A percentile compares a stretch with the other conserved stretches of the same genome.
These are phyloP conservation scores for Penicillium paneum DNA, from an alignment of 2,329 filamentous ascomycete species.

Conservation along the genomic window DNA sequence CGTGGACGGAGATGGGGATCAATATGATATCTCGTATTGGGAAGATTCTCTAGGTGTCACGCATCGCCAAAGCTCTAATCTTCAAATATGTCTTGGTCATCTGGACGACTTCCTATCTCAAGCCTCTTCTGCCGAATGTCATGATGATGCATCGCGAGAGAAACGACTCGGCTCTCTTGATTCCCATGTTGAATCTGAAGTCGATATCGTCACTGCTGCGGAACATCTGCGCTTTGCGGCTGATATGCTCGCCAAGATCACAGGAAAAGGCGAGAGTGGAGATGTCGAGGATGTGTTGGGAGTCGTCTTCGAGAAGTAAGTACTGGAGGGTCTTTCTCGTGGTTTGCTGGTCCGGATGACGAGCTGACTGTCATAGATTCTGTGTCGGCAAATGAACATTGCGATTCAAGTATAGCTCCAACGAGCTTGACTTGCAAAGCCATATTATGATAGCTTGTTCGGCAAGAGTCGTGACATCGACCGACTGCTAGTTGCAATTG, in stretches of 20 bases:
- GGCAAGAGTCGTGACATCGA: neutral
- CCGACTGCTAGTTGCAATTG: neutral
- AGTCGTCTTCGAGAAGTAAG: conserved; percentile 95
- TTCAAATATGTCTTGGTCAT: conserved; percentile 68
- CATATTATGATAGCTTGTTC: neutral
- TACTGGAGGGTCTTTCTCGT: conserved; percentile 23
- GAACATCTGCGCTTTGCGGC: conserved; percentile 83
- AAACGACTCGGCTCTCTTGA: conserved; percentile 8
- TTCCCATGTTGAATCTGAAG: conserved; percentile 28
- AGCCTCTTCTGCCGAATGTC: conserved; percentile 34
- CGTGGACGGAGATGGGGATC: conserved; percentile 32
- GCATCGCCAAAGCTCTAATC: conserved; percentile 78
- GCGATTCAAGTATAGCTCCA: neutral
- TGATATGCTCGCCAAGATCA: conserved; percentile 77
- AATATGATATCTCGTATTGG: conserved; percentile 63
- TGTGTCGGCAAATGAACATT: conserved; percentile 53
- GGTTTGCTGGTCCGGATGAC: neutral
- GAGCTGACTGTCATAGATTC: conserved; percentile 44
- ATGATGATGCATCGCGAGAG: conserved; percentile 8
- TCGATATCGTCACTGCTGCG: conserved; percentile 85
- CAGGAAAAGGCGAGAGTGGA: conserved; percentile 75
- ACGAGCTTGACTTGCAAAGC: neutral
- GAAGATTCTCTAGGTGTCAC: conserved; percentile 87
- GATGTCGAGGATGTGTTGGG: conserved; percentile 95
- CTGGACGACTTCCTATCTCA: conserved; percentile 70